Evolutionary conservation across 2,329 filamentous ascomycete genomes (phyloP).

Genomic region (Colletotrichum sp.): DNA sequence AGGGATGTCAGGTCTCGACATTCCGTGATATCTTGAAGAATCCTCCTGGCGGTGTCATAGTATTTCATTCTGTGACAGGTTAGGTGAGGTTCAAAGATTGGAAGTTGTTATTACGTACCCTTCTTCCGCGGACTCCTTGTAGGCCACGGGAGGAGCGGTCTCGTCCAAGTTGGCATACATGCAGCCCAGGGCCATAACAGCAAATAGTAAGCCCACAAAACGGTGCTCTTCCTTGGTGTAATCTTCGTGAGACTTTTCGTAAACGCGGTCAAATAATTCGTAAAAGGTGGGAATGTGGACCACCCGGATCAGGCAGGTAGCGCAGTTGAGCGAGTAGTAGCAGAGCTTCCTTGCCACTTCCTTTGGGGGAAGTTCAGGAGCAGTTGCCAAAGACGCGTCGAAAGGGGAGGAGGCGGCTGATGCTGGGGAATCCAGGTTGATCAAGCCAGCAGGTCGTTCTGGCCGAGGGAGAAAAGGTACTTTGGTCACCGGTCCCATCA

Average conservation of each 20-base stretch:
- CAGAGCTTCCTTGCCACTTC: slow-evolving; percentile 59
- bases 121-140: slow-evolving; percentile 59
- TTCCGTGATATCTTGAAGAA: slow-evolving; percentile 70
- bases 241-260: slow-evolving; percentile 69
- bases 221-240: slow-evolving; percentile 69
- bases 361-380: slow-evolving; percentile 73
- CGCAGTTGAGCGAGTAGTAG: slow-evolving; percentile 61
- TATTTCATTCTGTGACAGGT: slow-evolving; percentile 68
- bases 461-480: slow-evolving; percentile 62
- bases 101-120: slow-evolving; percentile 46
- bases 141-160: slow-evolving; percentile 50
- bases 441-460: slow-evolving; percentile 53
- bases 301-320: slow-evolving; percentile 67
- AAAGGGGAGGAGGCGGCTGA: slow-evolving; percentile 65
- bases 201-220: slow-evolving; percentile 74
- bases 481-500: slow-evolving; percentile 70
- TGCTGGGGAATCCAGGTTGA: slow-evolving; percentile 73
- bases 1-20: slow-evolving; percentile 77
- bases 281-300: slow-evolving; percentile 86
- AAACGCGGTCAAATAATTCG: slow-evolving; percentile 77
- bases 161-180: slow-evolving; percentile 70
- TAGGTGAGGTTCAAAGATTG: slow-evolving; percentile 15
- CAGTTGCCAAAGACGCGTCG: slow-evolving; percentile 56
- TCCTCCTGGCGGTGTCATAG: slow-evolving; percentile 69
- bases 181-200: slow-evolving; percentile 74